Evolutionary conservation across 768 basidiomycete genomes (phyloP).

Genomic region (Pisolithus orientalis): DNA sequence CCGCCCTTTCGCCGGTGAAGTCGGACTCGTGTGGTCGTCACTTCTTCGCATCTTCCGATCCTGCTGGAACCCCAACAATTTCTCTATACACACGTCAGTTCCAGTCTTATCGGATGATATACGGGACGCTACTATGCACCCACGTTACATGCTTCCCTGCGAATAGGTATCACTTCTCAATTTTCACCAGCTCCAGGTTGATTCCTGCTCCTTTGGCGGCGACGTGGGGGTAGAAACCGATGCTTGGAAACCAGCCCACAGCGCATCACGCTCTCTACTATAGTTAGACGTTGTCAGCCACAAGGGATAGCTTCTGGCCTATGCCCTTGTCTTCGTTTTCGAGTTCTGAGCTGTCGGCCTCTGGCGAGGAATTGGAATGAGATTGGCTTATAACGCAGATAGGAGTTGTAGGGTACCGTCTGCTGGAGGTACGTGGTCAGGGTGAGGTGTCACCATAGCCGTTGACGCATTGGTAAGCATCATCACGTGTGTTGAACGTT

Average conservation of each 20-base stretch:
- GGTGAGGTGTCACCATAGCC: conserved; percentile 1
- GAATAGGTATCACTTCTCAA: conserved; percentile 65
- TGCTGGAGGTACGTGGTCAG: conserved; percentile 55
- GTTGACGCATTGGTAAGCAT: too few species aligned
- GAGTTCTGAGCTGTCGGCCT: conserved; percentile 34
- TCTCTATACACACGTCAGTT: conserved; percentile 42
- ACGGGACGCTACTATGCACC: conserved; percentile 19
- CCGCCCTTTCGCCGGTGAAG: neutral
- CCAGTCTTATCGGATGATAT: conserved; percentile 2
- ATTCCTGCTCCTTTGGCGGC: conserved; percentile 8
- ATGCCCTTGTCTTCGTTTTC: conserved; percentile 33
- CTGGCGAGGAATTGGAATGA: conserved; percentile 9
- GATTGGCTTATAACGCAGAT: neutral
- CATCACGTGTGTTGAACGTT: too few species aligned
- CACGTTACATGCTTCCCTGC: conserved; percentile 75
- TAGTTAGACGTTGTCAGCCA: conserved; percentile 2
- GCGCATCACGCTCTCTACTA: conserved; percentile 50
- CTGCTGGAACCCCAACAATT: conserved; percentile 64
- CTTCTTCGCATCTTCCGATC: conserved; percentile 67
- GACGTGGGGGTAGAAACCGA: conserved; percentile 37
- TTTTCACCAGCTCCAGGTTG: conserved; percentile 46
- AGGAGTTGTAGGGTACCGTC: conserved; percentile 24
- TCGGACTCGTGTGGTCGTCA: conserved; percentile 34
- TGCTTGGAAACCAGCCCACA: conserved; percentile 68
- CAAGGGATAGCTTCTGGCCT: conserved; percentile 23